Percentiles rank a stretch among this genome's conserved stretches.
phyloP scores from a whole-genome alignment of 2,329 filamentous ascomycete species.

The Trichophyton mentagrophytes region DNA sequence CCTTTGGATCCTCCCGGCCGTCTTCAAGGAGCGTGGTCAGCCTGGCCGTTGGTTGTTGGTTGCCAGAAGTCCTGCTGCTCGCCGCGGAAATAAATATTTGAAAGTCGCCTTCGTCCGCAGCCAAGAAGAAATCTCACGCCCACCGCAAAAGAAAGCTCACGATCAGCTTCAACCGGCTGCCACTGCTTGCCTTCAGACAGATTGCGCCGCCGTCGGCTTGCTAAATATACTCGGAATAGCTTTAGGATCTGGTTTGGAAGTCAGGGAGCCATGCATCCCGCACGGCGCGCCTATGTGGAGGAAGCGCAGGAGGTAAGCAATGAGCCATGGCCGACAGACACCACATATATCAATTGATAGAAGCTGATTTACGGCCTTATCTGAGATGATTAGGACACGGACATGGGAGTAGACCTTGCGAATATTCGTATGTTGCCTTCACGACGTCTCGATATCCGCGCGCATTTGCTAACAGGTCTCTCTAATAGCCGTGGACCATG shows the following conservation, averaged over 20 bases:
- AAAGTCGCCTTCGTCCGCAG: neutral
- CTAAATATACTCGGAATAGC: neutral
- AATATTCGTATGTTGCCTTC: slow-evolving; percentile 47
- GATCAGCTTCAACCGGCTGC: neutral
- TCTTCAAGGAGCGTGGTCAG: neutral
- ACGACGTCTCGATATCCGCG: slow-evolving; percentile 2
- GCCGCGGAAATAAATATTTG: neutral
- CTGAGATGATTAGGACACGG: slow-evolving; percentile 34
- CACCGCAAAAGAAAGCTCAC: neutral
- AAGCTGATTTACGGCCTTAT: slow-evolving; percentile 8
- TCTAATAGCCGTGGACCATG: slow-evolving; percentile 53
- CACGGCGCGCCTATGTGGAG: slow-evolving; percentile 88
- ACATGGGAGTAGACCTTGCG: slow-evolving; percentile 49
- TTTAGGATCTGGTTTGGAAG: neutral
- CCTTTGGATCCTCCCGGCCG: neutral
- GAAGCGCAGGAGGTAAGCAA: slow-evolving; percentile 58
- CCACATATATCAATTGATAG: neutral
- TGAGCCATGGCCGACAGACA: neutral
- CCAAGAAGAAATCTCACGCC: neutral
- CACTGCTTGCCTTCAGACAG: neutral
- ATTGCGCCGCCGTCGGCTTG: neutral
- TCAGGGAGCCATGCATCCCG: slow-evolving; percentile 56
- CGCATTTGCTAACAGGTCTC: slow-evolving; percentile 5
- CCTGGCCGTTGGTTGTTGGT: neutral
- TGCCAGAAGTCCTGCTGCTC: neutral